Evolutionary conservation across 2,329 filamentous ascomycete genomes (phyloP), one percentile per base, ranked within the genome.

Genomic region (Juglanconis sp.): DNA sequence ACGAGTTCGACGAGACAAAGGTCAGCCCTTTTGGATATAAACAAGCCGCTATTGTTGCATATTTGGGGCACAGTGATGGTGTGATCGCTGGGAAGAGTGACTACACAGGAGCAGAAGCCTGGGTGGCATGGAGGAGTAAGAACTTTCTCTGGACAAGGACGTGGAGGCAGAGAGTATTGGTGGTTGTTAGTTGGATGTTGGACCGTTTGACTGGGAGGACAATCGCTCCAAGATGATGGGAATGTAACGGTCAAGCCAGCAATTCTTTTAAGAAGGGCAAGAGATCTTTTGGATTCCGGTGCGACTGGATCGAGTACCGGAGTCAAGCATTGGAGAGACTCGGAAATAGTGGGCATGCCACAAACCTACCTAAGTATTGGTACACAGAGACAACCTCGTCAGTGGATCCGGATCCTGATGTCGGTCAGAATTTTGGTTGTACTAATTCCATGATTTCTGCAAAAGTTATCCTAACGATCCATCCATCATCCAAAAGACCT

Each of bases 71-170:
- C 9, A 59, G 51, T 15, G 60, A 61, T n/a, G 60, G 60, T 4
- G 60, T 61, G 7, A 59, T 61, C 36, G 50, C 60, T 15, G 60
- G 60, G 4, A 61, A 61, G 51, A 54, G 38, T 24, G 56, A 61
- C 17, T 61, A 61, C 36, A 61, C 60, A 1, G 60, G 60, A 10
- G 56, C 56, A 4, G 60, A 61, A 24, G 60, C 60, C 2, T 61
- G 60, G 59, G 56, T 61, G 8, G 60, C 60, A 1, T 61, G 60
- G 60, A 46, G 60, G 15, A 59, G 56, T 11, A 61, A 61, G 40
- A 61, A 59, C 30, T 59, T 59, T 9, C 38, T 62, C 5, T 59
- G 60, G 60, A 62, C 56, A 6, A 30, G 60, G 8, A 54, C 57
- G 4, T 59, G 56, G 60, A 52, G 60, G 5, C 60, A 62, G 31